Evolutionary conservation across 176 grass and related monocot species (phyloP), one percentile per base, ranked within the genome.

Genomic region (Canna indica): DNA sequence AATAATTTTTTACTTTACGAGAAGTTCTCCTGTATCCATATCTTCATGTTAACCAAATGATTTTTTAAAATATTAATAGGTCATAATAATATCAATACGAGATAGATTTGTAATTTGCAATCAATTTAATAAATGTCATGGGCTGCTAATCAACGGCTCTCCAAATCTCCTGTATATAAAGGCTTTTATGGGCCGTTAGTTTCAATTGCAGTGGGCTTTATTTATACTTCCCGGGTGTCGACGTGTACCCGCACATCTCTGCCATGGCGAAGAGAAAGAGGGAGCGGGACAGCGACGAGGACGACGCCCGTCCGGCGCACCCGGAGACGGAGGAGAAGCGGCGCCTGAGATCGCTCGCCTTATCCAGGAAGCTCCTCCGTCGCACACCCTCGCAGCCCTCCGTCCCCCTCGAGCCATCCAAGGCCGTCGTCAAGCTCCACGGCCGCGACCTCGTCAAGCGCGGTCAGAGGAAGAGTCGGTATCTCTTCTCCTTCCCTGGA

Each of bases 401-500:
- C 13, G 16, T 71, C 27, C 27, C 81, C 5, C 86, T 91, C 56
- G 71, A 60, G 50, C 86, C 88, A 27, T 80, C 93, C 60, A 46
- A 50, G 7, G 77, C 93, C 18, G 81, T 90, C 29, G 47, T 81
- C 45, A 83, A 79, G 58, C 82, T 96, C 71, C 81, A 91, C 71
- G 93, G 93, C 24, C 83, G 93, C 29, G 93, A 97, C 82, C 33
- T 97, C 64, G 79, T 91, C 53, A 87, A 90, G 28, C 81, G 93
- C 3, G 93, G 67, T 17, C 88, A 91, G 79, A 83, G 88, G 45
- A 85, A 75, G 81, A 87, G 86, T 68, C 84, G 93, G 39, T 97
- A 90, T 75, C 86, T 92, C 52, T 97, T 97, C 86, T 91, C 93
- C 72, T 76, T 97, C 63, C 93, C 93, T 1, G 86, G 93, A 48